Evolutionary conservation across 2,329 filamentous ascomycete genomes (phyloP), one percentile per base, ranked within the genome.

Genomic region (Scopulariopsis brevicaulis): DNA sequence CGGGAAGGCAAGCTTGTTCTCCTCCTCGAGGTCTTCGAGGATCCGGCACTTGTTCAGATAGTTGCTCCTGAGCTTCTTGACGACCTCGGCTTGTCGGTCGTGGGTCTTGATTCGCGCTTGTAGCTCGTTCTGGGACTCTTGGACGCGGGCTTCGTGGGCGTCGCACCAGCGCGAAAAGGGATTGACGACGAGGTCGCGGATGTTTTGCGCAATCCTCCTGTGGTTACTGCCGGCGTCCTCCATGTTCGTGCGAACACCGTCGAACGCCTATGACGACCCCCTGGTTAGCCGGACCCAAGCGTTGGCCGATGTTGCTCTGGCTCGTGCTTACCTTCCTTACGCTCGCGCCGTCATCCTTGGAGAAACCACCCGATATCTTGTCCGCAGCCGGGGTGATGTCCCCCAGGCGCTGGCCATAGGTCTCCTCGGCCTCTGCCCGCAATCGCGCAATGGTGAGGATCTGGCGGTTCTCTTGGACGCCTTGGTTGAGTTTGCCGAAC

Each of bases 41-140:
- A 96, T 77, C 55, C 95, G 87, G 70, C 94, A 99, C 74, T 97
- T 99, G 78, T 97, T 99, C 81, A 97, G 97, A 74, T 99, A 99
- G 65, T 90, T 89, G 71, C 89, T 96, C 63, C 94, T 85, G 65
- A 96, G 82, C 74, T 97, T 97, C 79, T 91, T 90, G 61, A 96
- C 90, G 22, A 82, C 72, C 62, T 99, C 94, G 59, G 88, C 87
- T 72, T 99, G 95, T 64, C 89, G 89, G 69, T 96, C 90, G 71
- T 97, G 91, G 61, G 89, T 82, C 77, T 96, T 96, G 73, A 97
- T 92, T 59, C 90, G 88, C 54, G 79, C 74, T 71, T 97, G 93
- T 24, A 99, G 82, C 66, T 96, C 92, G 65, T 97, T 94, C 70
- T 99, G 93, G 24, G 91, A 96, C 67, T 91, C 90, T 69, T 96